Evolutionary conservation across 2,329 filamentous ascomycete species (phyloP), one percentile per base, ranked within the genome.

Genomic region (Colletotrichum lindemuthianum): DNA sequence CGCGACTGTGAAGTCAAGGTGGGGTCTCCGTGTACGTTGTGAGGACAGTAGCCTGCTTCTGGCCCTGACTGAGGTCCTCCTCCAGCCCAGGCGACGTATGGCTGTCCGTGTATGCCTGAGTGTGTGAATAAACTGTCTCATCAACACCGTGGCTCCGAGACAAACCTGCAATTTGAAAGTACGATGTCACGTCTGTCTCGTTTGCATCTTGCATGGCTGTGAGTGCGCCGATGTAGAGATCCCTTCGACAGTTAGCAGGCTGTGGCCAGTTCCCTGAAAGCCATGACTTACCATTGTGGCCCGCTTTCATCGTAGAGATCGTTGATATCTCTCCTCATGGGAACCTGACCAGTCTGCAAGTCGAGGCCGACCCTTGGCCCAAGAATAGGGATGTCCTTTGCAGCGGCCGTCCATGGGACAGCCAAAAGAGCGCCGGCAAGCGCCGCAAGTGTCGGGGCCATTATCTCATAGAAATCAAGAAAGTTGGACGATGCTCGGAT

Each of bases 101-200:
- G 88, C 67, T 82, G 82, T 12, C 88, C 88, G 74, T 90, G 88
- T 66, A 91, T 86, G 32, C 83, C 86, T 86, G 40, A n/a, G 8
- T 54, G 10, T 45, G 8, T 54, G 4, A 41, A 8, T 51, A 61
- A 4, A 13, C 16, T 16, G 16, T 8, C 8, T 4, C 13, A 15
- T 12, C 24, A 16, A n/a, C 7, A 15, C 3, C 32, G 8, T 9
- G 9, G 10, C 10, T 13, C n/a, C 16, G 2, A 32, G 13, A 11
- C 79, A 61, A 72, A 84, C 89, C 86, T 47, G 85, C 80, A 60
- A 91, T 79, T 70, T 88, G 83, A 70, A 88, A 90, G 74, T 84
- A 90, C 0, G 88, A 89, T 32, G 85, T 75, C 63, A 77, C 74
- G 11, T 70, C 66, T 8, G 73, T 75, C 71, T 87, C 83, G 64